Evolutionary conservation across 75 land plant species (phyloP), one percentile per base, ranked within the genome.

Genomic region (Isoetes taiwanensis): DNA sequence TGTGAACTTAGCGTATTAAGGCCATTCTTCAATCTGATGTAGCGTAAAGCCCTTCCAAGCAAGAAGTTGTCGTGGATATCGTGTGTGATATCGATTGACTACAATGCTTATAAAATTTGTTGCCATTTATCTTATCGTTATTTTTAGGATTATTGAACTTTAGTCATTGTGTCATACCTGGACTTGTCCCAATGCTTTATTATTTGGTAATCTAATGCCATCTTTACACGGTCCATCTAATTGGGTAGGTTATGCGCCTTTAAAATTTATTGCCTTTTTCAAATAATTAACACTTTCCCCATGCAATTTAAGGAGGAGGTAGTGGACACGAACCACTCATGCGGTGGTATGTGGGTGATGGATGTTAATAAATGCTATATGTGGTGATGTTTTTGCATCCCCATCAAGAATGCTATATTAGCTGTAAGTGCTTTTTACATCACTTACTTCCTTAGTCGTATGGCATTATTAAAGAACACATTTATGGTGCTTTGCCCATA

Each of bases 271-370:
- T n/a, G n/a, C n/a, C n/a, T n/a, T n/a, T n/a, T n/a, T n/a, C n/a
- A n/a, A n/a, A n/a, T n/a, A n/a, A n/a, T n/a, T n/a, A n/a, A n/a
- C n/a, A n/a, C n/a, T n/a, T n/a, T n/a, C n/a, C n/a, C n/a, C n/a
- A n/a, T n/a, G n/a, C n/a, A n/a, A n/a, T n/a, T n/a, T n/a, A n/a
- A 93, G 98, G 98, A n/a, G 98, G 98, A 57, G 98, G 98, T 46
- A 84, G 95, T 74, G 98, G 98, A 0, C 98, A 93, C 76, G 98
- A 93, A 60, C 98, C 98, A 55, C 85, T 95, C 54, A 94, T 87
- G 70, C 83, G 95, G 57, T 94, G 98, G 58, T 93, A 62, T 73
- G 98, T 93, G 19, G 98, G 98, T 26, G 76, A 65, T 52, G 97
- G 59, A 91, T 91, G 97, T 74, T 91, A 19, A 86, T 93, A 62